Evolutionary conservation across 2,329 filamentous ascomycete genomes (phyloP).

Genomic region (Hypoxylon sp.): DNA sequence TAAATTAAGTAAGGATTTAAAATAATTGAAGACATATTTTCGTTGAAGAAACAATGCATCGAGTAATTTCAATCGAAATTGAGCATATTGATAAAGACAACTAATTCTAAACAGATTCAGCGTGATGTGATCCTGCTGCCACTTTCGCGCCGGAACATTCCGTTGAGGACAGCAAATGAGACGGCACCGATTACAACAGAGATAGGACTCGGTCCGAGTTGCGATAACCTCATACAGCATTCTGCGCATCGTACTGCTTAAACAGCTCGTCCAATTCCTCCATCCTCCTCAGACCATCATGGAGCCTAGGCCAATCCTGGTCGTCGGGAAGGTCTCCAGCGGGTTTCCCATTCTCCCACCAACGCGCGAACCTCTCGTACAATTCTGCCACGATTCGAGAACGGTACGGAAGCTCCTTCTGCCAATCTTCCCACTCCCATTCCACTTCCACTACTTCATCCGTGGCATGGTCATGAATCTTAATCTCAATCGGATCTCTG

Average conservation of each 20-base stretch:
- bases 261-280: slow-evolving; percentile 45
- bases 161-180: not conserved
- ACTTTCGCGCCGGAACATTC: not conserved
- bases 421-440: slow-evolving; percentile 64
- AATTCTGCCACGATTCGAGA: slow-evolving; percentile 67
- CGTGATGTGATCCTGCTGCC: not conserved
- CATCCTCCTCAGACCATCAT: slow-evolving; percentile 48
- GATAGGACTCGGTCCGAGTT: not conserved
- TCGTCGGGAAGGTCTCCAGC: slow-evolving; percentile 46
- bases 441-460: slow-evolving; percentile 60
- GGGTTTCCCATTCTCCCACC: slow-evolving; percentile 43
- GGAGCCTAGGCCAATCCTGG: slow-evolving; percentile 59
- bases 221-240: not conserved
- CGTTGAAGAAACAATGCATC: not conserved
- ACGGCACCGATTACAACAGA: not conserved
- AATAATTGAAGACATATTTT: no score
- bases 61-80: not conserved
- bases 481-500: slow-evolving; percentile 60
- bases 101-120: not conserved
- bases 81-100: not conserved
- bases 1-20: no score
- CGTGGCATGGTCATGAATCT: slow-evolving; percentile 66
- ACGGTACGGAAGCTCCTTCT: slow-evolving; percentile 60
- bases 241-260: slow-evolving; percentile 44
- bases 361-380: slow-evolving; percentile 68